phyloP scores from a whole-genome alignment of 345 rosid genomes.

The Dipteronia sinensis region DNA sequence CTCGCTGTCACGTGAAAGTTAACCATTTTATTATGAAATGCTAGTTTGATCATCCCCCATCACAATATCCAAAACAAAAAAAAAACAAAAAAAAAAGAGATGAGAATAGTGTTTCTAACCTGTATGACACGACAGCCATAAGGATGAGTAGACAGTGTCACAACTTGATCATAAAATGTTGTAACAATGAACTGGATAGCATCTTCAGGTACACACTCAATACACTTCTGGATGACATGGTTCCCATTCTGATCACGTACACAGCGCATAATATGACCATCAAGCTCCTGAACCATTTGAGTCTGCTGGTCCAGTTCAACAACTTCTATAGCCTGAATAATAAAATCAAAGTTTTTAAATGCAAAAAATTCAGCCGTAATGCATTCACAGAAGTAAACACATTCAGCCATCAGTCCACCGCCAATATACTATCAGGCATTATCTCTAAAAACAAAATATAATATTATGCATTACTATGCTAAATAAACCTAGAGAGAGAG shows the following conservation, averaged over 20 bases:
- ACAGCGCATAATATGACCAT: slow-evolving; percentile 89
- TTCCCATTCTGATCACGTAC: slow-evolving; percentile 98
- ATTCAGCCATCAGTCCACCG: not conserved
- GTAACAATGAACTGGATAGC: slow-evolving; percentile 74
- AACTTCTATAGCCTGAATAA: slow-evolving; percentile 82
- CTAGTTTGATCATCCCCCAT: not conserved
- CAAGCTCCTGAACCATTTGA: slow-evolving; percentile 89
- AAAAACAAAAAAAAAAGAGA: not conserved
- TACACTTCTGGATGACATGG: slow-evolving; percentile 97
- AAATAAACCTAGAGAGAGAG: not conserved
- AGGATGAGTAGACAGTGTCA: slow-evolving; percentile 84
- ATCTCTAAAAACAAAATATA: not conserved
- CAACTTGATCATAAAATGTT: slow-evolving; percentile 89
- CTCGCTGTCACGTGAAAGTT: slow-evolving; percentile 58
- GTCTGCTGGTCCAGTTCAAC: slow-evolving; percentile 89
- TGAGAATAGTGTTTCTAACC: slow-evolving; percentile 38
- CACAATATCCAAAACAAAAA: not conserved
- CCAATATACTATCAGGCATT: not conserved
- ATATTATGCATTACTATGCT: not conserved
- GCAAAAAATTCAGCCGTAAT: not conserved
- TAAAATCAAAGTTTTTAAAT: slow-evolving; percentile 10
- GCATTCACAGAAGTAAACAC: not conserved
- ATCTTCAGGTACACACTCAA: slow-evolving; percentile 92
- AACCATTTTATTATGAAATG: slow-evolving; percentile 17
- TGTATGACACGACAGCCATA: slow-evolving; percentile 99